Base-by-base conservation (phyloP, 371 early-diverging fungal species). In the Fennellomyces sp. region DNA sequence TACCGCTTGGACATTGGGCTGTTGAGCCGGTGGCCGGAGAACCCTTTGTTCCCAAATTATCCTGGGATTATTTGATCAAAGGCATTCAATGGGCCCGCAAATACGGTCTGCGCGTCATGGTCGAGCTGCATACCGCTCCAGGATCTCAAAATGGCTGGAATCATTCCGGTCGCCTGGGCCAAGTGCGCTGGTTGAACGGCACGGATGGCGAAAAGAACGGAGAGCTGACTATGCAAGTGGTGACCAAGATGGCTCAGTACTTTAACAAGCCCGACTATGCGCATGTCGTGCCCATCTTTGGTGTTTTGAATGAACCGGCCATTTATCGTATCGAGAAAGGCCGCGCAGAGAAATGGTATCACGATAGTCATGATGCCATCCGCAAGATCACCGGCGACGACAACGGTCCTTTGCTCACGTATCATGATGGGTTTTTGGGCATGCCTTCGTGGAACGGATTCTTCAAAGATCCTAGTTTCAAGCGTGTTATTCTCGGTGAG, bases 81-180 rank as follows among this genome's bases (percentile, higher is more conserved):
- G 86, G 83, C 2, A 66, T 92, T 19, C 78, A 76, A 39, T 90
- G 90, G 90, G 85, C 86, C 3, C 80, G 87, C 6, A 80, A 86
- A 56, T 84, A 89, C 57, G 84, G 85, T 3, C 57, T 92, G 5
- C 83, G 90, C 7, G 91, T 87, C 4, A 86, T 89, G 72, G 80
- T 92, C 2, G 91, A 92, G 60, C 55, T 92, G 12, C 92, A 92
- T 54, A 88, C 87, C 0, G 87, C 85, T 3, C 92, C 92, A 0
- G 91, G 91, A 0, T 89, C 90, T 5, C 92, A 92, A 64, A 90
- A 90, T 52, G 90, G 90, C 13, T 91, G 88, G 77, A 89, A 90
- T 54, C 88, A 90, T 56, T 88, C 88, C 2, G 91, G 91, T 2
- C 56, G 63, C 69, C 69, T 7, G 33, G 75, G 71, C 56, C 64